Conservation (phyloP, 345 rosid species). For the Citrus cavaleriei region DNA sequence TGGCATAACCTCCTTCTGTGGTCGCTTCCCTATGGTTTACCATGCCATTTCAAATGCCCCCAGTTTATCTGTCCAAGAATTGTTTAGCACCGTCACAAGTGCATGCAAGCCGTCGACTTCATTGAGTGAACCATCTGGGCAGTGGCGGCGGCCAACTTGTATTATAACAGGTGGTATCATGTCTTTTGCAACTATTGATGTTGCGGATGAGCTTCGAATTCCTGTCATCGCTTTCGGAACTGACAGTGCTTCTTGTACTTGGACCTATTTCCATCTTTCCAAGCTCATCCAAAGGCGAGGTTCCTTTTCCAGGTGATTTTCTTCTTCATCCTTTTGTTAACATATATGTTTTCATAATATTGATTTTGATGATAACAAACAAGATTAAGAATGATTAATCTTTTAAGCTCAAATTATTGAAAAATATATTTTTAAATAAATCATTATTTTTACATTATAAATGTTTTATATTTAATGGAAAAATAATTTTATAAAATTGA, state of each 20-base stretch:
- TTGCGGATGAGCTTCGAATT: constrained; percentile 29
- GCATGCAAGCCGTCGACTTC: neutral
- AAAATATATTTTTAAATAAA: no score
- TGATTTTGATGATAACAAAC: no score
- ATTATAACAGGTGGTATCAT: constrained; percentile 34
- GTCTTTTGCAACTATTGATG: constrained; percentile 24
- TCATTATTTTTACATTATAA: no score
- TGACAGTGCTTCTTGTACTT: constrained; percentile 20
- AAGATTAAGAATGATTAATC: no score
- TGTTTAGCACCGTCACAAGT: constrained; percentile 7
- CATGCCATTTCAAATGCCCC: constrained; percentile 9
- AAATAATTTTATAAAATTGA: no score
- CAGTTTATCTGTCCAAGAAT: neutral
- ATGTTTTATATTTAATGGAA: no score
- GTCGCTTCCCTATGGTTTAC: constrained; percentile 17
- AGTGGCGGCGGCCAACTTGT: constrained; percentile 15
- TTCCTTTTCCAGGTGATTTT: constrained; percentile 38
- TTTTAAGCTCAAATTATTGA: no score
- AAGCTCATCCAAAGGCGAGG: constrained; percentile 31
- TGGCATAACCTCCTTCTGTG: constrained; percentile 27
- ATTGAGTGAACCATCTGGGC: neutral
- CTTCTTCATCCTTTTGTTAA: no score
- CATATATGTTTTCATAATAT: no score
- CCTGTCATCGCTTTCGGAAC: constrained; percentile 31
- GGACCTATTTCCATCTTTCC: constrained; percentile 32